Percentiles rank a stretch among this genome's conserved stretches.
phyloP scores from a whole-genome alignment of 140 eudicot species.

The Cichorium intybus region DNA sequence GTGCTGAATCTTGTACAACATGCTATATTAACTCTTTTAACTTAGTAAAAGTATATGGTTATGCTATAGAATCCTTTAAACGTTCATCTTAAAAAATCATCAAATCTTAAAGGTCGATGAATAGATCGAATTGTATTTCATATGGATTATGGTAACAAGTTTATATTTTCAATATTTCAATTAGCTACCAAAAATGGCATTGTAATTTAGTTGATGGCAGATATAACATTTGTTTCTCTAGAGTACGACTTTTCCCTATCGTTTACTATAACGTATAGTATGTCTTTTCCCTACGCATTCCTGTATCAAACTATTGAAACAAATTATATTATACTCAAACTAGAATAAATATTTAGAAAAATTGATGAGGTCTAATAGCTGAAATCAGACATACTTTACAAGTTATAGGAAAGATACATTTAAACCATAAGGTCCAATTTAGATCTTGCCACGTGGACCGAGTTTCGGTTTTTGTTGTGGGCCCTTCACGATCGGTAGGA shows the following conservation, averaged over 20 bases:
- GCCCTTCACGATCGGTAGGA: conserved; percentile 87
- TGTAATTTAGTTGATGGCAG: no score
- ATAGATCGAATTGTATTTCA: no score
- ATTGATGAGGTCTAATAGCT: conserved; percentile 17
- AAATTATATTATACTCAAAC: not conserved
- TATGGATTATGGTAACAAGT: no score
- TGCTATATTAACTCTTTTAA: conserved; percentile 29
- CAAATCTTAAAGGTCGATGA: no score
- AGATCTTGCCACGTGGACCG: conserved; percentile 99
- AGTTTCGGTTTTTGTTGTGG: conserved; percentile 93
- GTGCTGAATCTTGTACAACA: conserved; percentile 27
- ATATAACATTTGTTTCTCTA: no score
- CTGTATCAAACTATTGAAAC: no score
- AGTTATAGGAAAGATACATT: conserved; percentile 41
- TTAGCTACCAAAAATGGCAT: no score
- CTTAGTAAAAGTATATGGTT: conserved; percentile 3
- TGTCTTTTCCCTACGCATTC: no score
- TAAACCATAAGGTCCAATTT: conserved; percentile 37
- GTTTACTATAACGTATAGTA: no score
- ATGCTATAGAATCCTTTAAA: not conserved
- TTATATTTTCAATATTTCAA: no score
- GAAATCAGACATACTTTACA: conserved; percentile 59
- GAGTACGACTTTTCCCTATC: no score
- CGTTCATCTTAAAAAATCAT: not conserved
- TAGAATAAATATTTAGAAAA: not conserved